phyloP scores from a whole-genome alignment of 1,284 basidiomycete genomes.

The Moesziomyces sp. region DNA sequence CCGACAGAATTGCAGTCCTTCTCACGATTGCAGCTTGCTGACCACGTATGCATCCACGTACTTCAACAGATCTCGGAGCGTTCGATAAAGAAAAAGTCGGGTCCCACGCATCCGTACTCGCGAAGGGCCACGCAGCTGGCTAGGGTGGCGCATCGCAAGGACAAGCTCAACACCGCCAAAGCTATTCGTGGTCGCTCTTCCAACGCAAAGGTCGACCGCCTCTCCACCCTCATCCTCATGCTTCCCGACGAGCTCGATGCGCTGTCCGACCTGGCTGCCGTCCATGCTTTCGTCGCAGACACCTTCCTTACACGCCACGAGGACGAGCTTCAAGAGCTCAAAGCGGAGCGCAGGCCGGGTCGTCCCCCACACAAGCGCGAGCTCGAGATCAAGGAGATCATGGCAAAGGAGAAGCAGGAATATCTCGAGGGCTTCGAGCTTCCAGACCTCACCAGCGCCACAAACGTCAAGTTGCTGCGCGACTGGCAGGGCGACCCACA shows the following conservation, averaged over 20 bases:
- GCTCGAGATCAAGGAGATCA: slow-evolving; percentile 52
- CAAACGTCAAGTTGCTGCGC: slow-evolving; percentile 60
- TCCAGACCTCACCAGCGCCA: slow-evolving; percentile 57
- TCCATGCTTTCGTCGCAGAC: slow-evolving; percentile 57
- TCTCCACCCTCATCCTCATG: slow-evolving; percentile 61
- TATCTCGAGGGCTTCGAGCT: slow-evolving; percentile 63
- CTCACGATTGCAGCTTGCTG: not conserved
- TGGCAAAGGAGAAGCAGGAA: slow-evolving; percentile 52
- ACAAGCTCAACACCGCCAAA: slow-evolving; percentile 52
- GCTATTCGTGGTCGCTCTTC: slow-evolving; percentile 29
- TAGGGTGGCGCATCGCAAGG: slow-evolving; percentile 52
- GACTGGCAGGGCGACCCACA: slow-evolving; percentile 65
- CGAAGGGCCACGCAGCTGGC: slow-evolving; percentile 61
- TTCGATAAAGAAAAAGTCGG: slow-evolving; percentile 62
- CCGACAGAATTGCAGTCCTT: not conserved
- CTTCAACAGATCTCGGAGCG: slow-evolving; percentile 56
- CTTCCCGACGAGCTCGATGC: slow-evolving; percentile 54
- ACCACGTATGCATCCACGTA: no score
- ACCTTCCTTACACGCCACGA: slow-evolving; percentile 59
- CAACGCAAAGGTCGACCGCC: slow-evolving; percentile 62
- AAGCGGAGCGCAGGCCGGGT: slow-evolving; percentile 53
- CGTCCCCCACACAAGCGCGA: slow-evolving; percentile 56
- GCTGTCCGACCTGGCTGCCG: slow-evolving; percentile 53
- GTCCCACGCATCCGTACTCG: slow-evolving; percentile 63
- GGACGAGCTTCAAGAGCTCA: slow-evolving; percentile 52